Conservation (phyloP, 208 protist species). For the Acanthamoeba healyi region DNA sequence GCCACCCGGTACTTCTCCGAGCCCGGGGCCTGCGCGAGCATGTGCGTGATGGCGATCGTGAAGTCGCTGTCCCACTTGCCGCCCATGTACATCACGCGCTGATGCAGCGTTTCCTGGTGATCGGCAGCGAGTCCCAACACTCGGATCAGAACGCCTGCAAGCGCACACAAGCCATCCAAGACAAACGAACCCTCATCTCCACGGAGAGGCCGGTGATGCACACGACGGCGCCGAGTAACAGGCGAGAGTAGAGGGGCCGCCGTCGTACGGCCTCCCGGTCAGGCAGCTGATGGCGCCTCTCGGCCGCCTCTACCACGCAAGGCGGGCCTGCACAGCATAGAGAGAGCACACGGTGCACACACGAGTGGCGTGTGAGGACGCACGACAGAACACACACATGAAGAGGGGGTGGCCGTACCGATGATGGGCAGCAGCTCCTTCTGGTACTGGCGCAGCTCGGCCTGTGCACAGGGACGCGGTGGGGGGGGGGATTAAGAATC, state of each 20-base stretch:
- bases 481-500: no score
- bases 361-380: no score
- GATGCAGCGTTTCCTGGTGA: neutral
- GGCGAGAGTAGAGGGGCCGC: neutral
- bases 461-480: neutral
- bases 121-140: neutral
- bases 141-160: neutral
- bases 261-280: neutral
- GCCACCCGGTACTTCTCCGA: constrained; percentile 48
- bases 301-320: constrained; percentile 14
- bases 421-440: constrained; percentile 19
- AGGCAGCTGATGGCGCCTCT: constrained; percentile 12
- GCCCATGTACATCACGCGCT: constrained; percentile 17
- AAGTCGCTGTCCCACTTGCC: constrained; percentile 13
- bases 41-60: constrained; percentile 34
- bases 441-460: neutral
- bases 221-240: constrained; percentile 4
- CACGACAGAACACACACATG: neutral
- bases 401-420: neutral
- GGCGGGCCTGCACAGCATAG: constrained; percentile 2
- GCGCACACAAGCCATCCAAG: no score
- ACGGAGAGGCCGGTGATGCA: neutral
- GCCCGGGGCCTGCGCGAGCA: neutral
- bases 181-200: neutral
- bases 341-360: no score